These are phyloP conservation scores for Macrophomina phaseolina DNA, from an alignment of 2,329 filamentous ascomycete genomes.

Conservation along the genomic window DNA sequence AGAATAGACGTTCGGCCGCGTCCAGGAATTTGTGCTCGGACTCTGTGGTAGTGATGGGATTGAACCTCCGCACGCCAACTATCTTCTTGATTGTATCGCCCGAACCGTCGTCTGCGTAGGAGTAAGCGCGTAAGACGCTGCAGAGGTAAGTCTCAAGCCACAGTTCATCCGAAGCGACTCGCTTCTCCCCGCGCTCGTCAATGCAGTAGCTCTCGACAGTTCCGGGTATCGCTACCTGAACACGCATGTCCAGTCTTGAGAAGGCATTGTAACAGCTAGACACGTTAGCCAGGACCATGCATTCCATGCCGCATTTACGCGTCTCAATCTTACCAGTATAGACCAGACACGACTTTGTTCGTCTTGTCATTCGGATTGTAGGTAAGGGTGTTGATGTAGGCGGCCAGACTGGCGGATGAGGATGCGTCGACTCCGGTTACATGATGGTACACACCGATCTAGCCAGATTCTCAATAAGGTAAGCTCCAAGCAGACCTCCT, in stretches of 20 bases:
- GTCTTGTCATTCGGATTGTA: constrained; percentile 84
- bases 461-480: constrained; percentile 14
- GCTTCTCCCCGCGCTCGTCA: constrained; percentile 94
- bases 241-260: constrained; percentile 95
- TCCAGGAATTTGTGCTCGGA: constrained; percentile 95
- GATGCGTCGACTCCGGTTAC: constrained; percentile 97
- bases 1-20: constrained; percentile 93
- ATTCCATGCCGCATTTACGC: not conserved
- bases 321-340: constrained; percentile 75
- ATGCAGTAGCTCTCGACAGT: constrained; percentile 97
- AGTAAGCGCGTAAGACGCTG: constrained; percentile 91
- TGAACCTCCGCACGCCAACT: constrained; percentile 95
- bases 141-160: constrained; percentile 99
- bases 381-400: constrained; percentile 97
- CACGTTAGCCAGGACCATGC: constrained; percentile 37
- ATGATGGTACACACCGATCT: constrained; percentile 97
- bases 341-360: constrained; percentile 88
- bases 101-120: constrained; percentile 93
- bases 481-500: not conserved
- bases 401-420: constrained; percentile 93
- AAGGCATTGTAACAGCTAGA: constrained; percentile 96
- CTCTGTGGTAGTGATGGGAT: constrained; percentile 97
- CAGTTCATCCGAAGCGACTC: constrained; percentile 88
- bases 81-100: constrained; percentile 96
- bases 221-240: constrained; percentile 95